Evolutionary conservation across 23 red algal genomes (phyloP).

Genomic region (Gracilaria vermiculophylla): DNA sequence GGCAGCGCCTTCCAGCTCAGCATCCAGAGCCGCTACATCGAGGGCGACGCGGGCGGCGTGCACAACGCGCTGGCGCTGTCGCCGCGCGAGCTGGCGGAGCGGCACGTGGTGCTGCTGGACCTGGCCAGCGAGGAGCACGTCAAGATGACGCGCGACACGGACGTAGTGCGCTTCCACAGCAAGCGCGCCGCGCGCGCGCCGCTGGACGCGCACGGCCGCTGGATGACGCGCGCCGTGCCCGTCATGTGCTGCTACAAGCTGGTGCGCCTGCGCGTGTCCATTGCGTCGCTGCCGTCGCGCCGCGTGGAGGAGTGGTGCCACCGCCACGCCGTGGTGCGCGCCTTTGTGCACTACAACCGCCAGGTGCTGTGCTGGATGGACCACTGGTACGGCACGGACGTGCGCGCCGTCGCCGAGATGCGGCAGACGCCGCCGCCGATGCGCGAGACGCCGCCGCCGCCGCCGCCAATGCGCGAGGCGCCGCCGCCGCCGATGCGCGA

Average conservation of each 20-base stretch:
- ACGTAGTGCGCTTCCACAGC: neutral
- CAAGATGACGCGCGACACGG: neutral
- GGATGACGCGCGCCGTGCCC: neutral
- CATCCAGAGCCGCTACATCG: conserved; percentile 4
- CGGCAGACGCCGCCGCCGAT: conserved; percentile 56
- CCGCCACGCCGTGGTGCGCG: conserved; percentile 56
- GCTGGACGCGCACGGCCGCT: neutral
- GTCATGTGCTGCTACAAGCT: conserved; percentile 42
- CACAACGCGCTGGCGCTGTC: neutral
- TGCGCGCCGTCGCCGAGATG: conserved; percentile 70
- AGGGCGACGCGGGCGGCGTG: neutral
- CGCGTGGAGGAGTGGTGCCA: conserved; percentile 84
- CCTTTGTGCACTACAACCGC: conserved; percentile 81
- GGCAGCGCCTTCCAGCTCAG: neutral
- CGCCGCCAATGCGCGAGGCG: too few species aligned
- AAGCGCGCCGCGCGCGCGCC: neutral
- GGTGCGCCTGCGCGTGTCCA: neutral
- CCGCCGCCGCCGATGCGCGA: too few species aligned
- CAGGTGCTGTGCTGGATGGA: conserved; percentile 92
- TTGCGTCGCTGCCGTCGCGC: neutral
- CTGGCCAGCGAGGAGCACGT: conserved; percentile 3
- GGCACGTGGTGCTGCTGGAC: neutral
- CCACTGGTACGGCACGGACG: conserved; percentile 65
- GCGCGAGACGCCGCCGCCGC: neutral
- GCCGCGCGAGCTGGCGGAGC: neutral